Evolutionary conservation across 495 filamentous ascomycete species (phyloP).

Genomic region (Pseudoneurospora amorphoporcata): DNA sequence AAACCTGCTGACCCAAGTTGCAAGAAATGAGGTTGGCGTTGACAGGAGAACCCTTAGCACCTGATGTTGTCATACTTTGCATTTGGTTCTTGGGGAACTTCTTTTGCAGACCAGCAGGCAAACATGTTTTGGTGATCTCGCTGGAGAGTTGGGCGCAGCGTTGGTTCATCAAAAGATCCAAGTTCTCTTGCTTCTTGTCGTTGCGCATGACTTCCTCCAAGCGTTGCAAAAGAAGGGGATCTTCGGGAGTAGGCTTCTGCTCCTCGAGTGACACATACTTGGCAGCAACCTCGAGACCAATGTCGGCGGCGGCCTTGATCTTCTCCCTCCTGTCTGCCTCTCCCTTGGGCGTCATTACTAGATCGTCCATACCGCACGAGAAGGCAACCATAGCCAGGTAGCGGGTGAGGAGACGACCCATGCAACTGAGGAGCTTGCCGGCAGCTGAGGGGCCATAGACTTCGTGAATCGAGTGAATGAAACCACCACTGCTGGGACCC

Average conservation of each 20-base stretch:
- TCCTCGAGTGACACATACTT: constrained; percentile 87
- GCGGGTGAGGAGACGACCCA: constrained; percentile 82
- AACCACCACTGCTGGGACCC: constrained; percentile 73
- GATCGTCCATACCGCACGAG: constrained; percentile 94
- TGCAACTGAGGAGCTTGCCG: constrained; percentile 74
- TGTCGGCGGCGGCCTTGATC: constrained; percentile 54
- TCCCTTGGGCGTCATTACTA: constrained; percentile 73
- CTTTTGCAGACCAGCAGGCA: constrained; percentile 77
- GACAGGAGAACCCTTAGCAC: constrained; percentile 85
- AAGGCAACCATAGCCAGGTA: constrained; percentile 90
- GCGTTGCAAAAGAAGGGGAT: constrained; percentile 60
- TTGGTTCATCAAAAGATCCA: constrained; percentile 80
- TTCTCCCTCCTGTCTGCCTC: constrained; percentile 61
- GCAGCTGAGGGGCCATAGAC: constrained; percentile 81
- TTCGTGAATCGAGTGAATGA: constrained; percentile 89
- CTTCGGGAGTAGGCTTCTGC: constrained; percentile 42
- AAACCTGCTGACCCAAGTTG: constrained; percentile 91
- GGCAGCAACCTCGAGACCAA: constrained; percentile 73
- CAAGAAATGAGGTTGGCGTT: constrained; percentile 98
- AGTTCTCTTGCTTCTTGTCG: constrained; percentile 74
- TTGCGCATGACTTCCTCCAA: constrained; percentile 87
- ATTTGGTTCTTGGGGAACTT: constrained; percentile 95
- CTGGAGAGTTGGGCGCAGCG: constrained; percentile 61
- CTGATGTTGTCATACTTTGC: constrained; percentile 96
- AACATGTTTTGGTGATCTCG: constrained; percentile 63